phyloP scores from a whole-genome alignment of 2,329 filamentous ascomycete species.

The Ophiostoma sp. region DNA sequence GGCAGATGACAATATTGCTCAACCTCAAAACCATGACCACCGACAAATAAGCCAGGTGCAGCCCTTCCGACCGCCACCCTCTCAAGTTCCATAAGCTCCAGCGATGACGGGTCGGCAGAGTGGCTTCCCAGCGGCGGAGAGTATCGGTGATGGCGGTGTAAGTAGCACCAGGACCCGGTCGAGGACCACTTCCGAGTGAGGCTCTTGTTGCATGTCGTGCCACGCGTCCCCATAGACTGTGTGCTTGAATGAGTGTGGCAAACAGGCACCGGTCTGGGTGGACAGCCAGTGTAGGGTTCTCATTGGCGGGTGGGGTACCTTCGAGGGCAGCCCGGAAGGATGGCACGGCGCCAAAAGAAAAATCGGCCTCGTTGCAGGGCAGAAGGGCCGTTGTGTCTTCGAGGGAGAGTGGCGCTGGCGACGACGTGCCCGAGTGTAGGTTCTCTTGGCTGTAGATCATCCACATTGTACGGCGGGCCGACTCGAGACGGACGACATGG shows the following conservation, averaged over 20 bases:
- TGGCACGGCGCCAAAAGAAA: constrained; percentile 50
- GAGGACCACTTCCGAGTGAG: constrained; percentile 42
- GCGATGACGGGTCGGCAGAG: constrained; percentile 49
- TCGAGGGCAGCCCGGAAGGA: constrained; percentile 53
- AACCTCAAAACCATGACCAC: constrained; percentile 56
- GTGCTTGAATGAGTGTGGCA: constrained; percentile 55
- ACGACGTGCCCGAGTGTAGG: constrained; percentile 53
- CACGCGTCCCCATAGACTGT: constrained; percentile 55
- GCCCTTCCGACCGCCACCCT: constrained; percentile 48
- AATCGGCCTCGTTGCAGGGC: constrained; percentile 55
- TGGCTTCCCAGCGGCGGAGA: constrained; percentile 50
- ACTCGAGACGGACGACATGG: constrained; percentile 53
- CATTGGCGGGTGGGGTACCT: constrained; percentile 52
- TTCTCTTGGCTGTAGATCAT: constrained; percentile 61
- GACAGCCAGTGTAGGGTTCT: constrained; percentile 46
- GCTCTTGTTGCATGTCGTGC: constrained; percentile 44
- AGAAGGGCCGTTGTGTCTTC: constrained; percentile 56
- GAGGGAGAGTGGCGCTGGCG: constrained; percentile 51
- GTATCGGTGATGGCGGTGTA: constrained; percentile 46
- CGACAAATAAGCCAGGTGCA: constrained; percentile 56
- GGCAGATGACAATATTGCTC: constrained; percentile 58
- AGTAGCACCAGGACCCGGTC: constrained; percentile 26
- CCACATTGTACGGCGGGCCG: constrained; percentile 58
- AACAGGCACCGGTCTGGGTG: constrained; percentile 55
- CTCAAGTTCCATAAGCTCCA: constrained; percentile 49